Evolutionary conservation across 2,329 filamentous ascomycete genomes (phyloP), one percentile per base, ranked within the genome.

Genomic region (Paramyrothecium roridum): DNA sequence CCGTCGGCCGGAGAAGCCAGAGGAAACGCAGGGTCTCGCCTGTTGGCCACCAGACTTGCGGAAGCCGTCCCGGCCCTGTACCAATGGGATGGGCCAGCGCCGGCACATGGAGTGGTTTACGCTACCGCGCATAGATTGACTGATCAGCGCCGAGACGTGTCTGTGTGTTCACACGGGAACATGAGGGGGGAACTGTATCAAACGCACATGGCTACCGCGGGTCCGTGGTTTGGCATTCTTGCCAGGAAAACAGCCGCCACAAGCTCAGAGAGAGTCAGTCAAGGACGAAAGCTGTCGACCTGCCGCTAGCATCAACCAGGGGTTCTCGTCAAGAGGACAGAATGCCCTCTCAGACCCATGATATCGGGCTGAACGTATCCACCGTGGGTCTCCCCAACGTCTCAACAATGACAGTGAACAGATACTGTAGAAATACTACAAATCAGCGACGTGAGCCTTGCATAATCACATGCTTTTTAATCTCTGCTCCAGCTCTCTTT

Each of bases 31-130:
- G 53, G 53, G 53, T 54, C 53, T 50, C 47, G 52, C 7, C 7
- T 43, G 37, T 13, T 43, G 37, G 37, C 37, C 37, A 19, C 37
- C 13, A 43, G 10, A 30, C 13, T 7, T 43, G 13, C 4, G 37
- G n/a, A 43, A 43, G 13, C 50, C 26, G 47, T 51, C 49, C 54
- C 53, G 53, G 53, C 30, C 51, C 46, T 52, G 56, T 52, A 30
- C 59, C 57, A 61, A 61, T 61, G 40, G 56, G 56, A 59, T 50
- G 37, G 45, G 54, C 37, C 52, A 54, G 34, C 43, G 43, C 37
- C 54, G 50, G 57, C 57, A 58, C 57, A 58, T 58, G 57, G 46
- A 51, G 50, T 23, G 48, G 48, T 30, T 19, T 6, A 19, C 37
- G n/a, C 37, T 43, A 43, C 37, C 37, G 37, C 37, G 37, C 7